These are phyloP conservation scores for Aspergillus ibericus DNA, from an alignment of 2,329 filamentous ascomycete species.

Conservation along the genomic window DNA sequence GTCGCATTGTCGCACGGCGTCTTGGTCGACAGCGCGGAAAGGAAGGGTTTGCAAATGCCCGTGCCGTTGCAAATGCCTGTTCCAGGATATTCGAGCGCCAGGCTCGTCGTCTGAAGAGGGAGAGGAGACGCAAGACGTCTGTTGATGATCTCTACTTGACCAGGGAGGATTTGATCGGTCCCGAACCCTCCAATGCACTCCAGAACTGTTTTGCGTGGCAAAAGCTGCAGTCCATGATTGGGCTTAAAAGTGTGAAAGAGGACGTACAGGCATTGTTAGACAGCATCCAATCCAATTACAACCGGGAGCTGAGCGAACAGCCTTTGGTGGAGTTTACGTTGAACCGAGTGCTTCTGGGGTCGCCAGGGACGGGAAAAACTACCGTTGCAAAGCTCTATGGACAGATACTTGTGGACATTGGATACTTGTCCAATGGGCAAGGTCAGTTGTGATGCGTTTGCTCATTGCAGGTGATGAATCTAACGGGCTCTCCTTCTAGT, in stretches of 20 bases:
- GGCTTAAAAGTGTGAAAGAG: constrained; percentile 62
- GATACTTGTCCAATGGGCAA: constrained; percentile 67
- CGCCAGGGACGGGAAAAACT: constrained; percentile 75
- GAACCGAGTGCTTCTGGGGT: constrained; percentile 70
- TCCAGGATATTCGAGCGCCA: constrained; percentile 59
- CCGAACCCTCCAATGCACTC: constrained; percentile 60
- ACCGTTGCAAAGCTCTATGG: constrained; percentile 73
- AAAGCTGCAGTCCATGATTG: constrained; percentile 59
- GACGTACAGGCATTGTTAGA: constrained; percentile 61
- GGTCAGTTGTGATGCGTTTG: constrained; percentile 43
- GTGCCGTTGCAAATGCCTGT: constrained; percentile 65
- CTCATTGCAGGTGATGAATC: not conserved
- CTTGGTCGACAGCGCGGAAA: constrained; percentile 63
- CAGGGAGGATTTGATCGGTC: constrained; percentile 70
- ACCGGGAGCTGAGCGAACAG: constrained; percentile 64
- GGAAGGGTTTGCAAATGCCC: constrained; percentile 72
- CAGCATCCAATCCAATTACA: constrained; percentile 63
- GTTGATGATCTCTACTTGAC: constrained; percentile 62
- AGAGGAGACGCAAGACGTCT: constrained; percentile 50
- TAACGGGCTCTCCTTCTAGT: constrained; percentile 48
- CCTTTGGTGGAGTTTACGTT: constrained; percentile 60
- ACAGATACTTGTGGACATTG: constrained; percentile 65
- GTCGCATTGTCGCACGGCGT: constrained; percentile 62
- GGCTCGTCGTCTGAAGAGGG: constrained; percentile 53
- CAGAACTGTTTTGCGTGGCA: constrained; percentile 56